Evolutionary conservation across 2,329 filamentous ascomycete genomes (phyloP).

Genomic region (Ceratocystis cacaofunesta): DNA sequence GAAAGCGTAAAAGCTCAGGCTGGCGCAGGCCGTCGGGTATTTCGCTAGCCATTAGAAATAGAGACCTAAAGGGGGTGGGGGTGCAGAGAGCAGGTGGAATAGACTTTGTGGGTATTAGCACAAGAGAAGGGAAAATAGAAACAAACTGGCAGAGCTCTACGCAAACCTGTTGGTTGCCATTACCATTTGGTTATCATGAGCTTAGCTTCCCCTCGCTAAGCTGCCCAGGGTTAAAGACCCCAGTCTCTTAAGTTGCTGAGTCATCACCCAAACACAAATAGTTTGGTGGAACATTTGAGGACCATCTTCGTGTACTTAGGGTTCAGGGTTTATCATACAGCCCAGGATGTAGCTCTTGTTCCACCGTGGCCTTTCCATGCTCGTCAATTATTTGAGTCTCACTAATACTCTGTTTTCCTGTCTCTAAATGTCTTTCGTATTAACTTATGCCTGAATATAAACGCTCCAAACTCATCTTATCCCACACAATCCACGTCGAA

Average conservation of each 20-base stretch:
- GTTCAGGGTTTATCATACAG: neutral
- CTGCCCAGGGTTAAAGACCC: neutral
- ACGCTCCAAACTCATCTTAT: neutral
- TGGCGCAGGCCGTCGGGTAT: conserved; percentile 61
- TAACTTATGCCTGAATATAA: neutral
- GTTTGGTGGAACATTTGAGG: neutral
- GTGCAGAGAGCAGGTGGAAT: neutral
- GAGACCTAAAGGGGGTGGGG: neutral
- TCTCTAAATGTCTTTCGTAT: neutral
- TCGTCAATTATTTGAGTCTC: neutral
- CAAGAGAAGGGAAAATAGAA: neutral
- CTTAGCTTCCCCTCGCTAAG: neutral
- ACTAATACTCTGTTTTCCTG: neutral
- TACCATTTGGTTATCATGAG: neutral
- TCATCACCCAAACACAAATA: neutral
- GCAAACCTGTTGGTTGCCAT: neutral
- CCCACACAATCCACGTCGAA: neutral
- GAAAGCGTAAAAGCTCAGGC: conserved; percentile 72
- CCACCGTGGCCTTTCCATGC: neutral
- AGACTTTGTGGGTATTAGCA: neutral
- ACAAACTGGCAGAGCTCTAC: neutral
- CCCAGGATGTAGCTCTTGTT: neutral
- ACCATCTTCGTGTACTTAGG: neutral
- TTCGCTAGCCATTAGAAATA: conserved; percentile 21
- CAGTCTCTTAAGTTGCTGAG: neutral